Conservation (phyloP, 352 stramenopile genomes). For the Pythium guiyangense region DNA sequence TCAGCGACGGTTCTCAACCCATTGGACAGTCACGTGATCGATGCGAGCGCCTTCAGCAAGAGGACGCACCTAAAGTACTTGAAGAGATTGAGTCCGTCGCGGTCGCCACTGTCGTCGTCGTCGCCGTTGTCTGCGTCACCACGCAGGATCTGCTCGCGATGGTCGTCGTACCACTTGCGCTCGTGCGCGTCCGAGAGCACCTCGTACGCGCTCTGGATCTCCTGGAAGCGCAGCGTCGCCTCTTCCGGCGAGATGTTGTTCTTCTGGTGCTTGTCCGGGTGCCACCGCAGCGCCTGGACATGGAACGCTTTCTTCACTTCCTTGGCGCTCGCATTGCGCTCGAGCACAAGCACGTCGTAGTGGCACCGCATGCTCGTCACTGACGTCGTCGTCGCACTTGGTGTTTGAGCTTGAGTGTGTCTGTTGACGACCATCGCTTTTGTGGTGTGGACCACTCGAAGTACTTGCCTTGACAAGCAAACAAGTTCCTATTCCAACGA, state of each 20-base stretch:
- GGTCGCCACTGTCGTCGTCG: slow-evolving; percentile 20
- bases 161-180: slow-evolving; percentile 88
- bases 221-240: slow-evolving; percentile 76
- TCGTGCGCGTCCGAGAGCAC: slow-evolving; percentile 82
- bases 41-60: neutral
- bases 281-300: slow-evolving; percentile 72
- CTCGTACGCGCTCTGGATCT: slow-evolving; percentile 85
- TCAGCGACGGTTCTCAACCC: slow-evolving; percentile 8
- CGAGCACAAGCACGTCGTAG: slow-evolving; percentile 75
- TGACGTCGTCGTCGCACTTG: no score
- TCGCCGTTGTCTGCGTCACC: slow-evolving; percentile 39
- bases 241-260: slow-evolving; percentile 69
- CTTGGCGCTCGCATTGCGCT: slow-evolving; percentile 40
- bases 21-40: neutral
- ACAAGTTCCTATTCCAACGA: no score
- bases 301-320: slow-evolving; percentile 83
- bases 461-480: no score
- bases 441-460: no score
- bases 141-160: slow-evolving; percentile 82
- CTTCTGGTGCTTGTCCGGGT: slow-evolving; percentile 82
- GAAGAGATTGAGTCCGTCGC: slow-evolving; percentile 69
- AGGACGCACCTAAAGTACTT: slow-evolving; percentile 63
- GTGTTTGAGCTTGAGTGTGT: no score
- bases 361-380: slow-evolving; percentile 80
- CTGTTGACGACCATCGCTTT: no score